Evolutionary conservation across 805 yeast species (phyloP), one percentile per base, ranked within the genome.

Genomic region (Saccharomyces jurei): DNA sequence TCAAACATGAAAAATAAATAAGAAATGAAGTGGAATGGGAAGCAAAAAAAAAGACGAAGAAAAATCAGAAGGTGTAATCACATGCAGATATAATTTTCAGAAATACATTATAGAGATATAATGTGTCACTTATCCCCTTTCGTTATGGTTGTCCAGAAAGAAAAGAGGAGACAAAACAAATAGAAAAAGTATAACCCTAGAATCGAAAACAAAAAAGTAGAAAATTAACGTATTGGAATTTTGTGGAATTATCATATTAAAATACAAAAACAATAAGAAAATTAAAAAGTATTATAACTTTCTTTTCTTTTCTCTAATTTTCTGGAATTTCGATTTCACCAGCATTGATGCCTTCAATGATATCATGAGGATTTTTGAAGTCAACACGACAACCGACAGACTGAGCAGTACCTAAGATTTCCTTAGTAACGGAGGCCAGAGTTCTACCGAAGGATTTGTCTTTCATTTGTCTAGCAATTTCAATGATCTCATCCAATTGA

Each of bases 321-420:
- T 61, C 70, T 66, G 72, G 71, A 65, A 74, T 76, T 67, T 92
- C 98, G 75, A 94, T 86, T 80, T 90, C 97, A 80, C 99, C 99
- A 78, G 86, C 92, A 82, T 92, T 84, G 78, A 94, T 94, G 77
- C 92, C 97, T 70, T 91, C 99, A 74, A 94, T 92, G 81, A 92
- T 86, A 79, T 88, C 97, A 77, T 94, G 98, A 70, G 99, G 97
- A 86, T 92, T 92, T 86, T 94, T 92, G 81, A 91, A 95, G 80
- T 90, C 92, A 75, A 94, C 97, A 81, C 97, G 91, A 82, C 97
- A 91, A 73, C 99, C 99, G 74, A 94, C 95, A 65, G 97, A 91
- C 83, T 92, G 98, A 71, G 98, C 97, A 78, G 99, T 94, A 79
- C 99, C 99, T 76, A 94, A 87, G 75, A 94, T 88, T 84, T 94